Evolutionary conservation across 2,329 filamentous ascomycete species (phyloP), one percentile per base, ranked within the genome.

Genomic region (Colletotrichum sp.): DNA sequence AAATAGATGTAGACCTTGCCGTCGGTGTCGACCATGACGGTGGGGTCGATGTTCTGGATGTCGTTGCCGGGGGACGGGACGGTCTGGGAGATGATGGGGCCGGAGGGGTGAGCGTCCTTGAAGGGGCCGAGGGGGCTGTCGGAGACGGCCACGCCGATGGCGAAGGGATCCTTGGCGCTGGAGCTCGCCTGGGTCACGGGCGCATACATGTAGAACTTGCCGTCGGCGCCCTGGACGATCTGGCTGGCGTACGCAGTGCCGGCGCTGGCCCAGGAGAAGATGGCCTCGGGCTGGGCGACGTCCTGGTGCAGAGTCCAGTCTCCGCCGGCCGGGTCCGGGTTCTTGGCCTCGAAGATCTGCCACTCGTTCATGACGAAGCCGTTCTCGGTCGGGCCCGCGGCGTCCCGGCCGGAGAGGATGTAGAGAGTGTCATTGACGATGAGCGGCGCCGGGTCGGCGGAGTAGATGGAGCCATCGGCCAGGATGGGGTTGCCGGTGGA

Each of bases 1-100:
- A 82, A 85, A 77, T 86, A 86, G 18, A 86, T 75, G 58, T 82
- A 86, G 8, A 82, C 83, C 5, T 80, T 80, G 2, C 80, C 82
- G 52, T 85, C 80, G 6, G 82, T 80, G 32, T 86, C 84, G 1
- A 86, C 82, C 2, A 86, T 77, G 0, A 86, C 82, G 0, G 84
- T 84, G 3, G 84, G 83, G 38, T 86, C 85, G 38, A 86, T 86
- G 68, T 86, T 86, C 36, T 86, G 83, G 32, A 86, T 85, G 55
- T 79, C 74, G 36, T 85, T 85, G 10, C 78, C 69, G 16, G 80
- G 80, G 18, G 77, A 72, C 2, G 83, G 83, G 2, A 83, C 77
- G 3, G 75, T 80, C 74, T 85, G 81, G 4, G 83, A 85, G 72
- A 85, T 82, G 69, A 85, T 84, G 9, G 84, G 84, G 1, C 83